phyloP scores from a whole-genome alignment of 2,329 filamentous ascomycete species.

The Mycocentrospora acerina region DNA sequence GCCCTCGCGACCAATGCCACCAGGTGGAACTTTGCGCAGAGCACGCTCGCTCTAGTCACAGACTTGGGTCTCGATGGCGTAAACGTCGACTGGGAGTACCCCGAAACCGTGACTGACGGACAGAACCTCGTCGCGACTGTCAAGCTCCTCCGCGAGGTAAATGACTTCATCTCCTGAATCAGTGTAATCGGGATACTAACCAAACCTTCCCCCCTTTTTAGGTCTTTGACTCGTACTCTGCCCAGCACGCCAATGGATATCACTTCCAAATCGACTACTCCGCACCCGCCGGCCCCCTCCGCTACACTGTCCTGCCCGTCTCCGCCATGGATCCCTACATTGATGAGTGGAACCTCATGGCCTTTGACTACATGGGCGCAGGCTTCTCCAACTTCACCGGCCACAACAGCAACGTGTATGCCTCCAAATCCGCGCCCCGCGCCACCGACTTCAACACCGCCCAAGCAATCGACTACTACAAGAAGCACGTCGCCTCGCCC shows the following conservation, averaged over 20 bases:
- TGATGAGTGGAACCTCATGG: conserved; percentile 64
- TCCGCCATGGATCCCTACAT: conserved; percentile 45
- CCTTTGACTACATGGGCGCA: conserved; percentile 61
- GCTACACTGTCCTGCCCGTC: conserved; percentile 44
- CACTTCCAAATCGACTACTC: conserved; percentile 48
- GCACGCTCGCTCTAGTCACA: conserved; percentile 73
- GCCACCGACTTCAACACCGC: conserved; percentile 35
- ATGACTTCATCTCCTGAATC: conserved; percentile 10
- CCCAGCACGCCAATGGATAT: conserved; percentile 38
- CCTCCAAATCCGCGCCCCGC: conserved; percentile 15
- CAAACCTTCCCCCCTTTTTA: conserved; percentile 16
- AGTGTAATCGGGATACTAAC: not conserved
- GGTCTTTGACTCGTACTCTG: conserved; percentile 43
- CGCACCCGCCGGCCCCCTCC: conserved; percentile 44
- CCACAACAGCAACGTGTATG: conserved; percentile 30
- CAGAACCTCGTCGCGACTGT: conserved; percentile 42
- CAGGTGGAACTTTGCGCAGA: conserved; percentile 65
- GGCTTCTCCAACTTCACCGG: conserved; percentile 75
- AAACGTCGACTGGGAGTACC: conserved; percentile 52
- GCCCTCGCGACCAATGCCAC: conserved; percentile 65
- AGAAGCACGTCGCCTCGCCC: conserved; percentile 14
- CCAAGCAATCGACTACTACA: conserved; percentile 30
- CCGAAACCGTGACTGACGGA: conserved; percentile 39
- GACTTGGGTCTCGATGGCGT: conserved; percentile 69
- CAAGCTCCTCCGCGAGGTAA: conserved; percentile 33